These are phyloP conservation scores for Trifolium pratense DNA, from an alignment of 306 rosid genomes.

Conservation along the genomic window DNA sequence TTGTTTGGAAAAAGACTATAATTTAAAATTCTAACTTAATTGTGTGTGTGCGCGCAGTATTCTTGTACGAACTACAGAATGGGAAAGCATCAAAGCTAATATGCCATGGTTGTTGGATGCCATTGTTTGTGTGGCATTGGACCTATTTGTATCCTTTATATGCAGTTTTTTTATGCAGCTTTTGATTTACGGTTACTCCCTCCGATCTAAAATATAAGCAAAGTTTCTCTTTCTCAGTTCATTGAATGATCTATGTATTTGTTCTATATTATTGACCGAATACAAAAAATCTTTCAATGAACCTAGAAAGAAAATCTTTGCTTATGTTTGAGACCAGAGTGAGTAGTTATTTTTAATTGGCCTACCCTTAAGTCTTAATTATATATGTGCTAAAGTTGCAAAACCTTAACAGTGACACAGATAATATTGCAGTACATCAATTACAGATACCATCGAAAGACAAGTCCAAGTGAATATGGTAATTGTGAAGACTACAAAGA, in stretches of 20 bases:
- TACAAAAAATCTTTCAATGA: too few relatives aligned
- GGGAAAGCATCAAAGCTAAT: constrained; percentile 84
- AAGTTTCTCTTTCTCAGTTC: too few relatives aligned
- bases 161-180: neutral
- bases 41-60: constrained; percentile 59
- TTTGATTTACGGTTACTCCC: neutral
- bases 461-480: constrained; percentile 12
- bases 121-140: constrained; percentile 75
- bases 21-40: neutral
- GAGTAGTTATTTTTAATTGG: too few relatives aligned
- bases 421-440: constrained; percentile 76
- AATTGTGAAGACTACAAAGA: constrained; percentile 44
- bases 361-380: neutral
- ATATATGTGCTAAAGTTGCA: constrained; percentile 14
- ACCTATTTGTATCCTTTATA: constrained; percentile 87
- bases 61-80: constrained; percentile 71
- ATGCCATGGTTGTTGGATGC: constrained; percentile 97
- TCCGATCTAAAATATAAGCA: too few relatives aligned
- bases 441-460: constrained; percentile 47
- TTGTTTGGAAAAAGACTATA: too few relatives aligned
- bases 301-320: too few relatives aligned
- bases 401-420: constrained; percentile 60
- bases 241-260: too few relatives aligned
- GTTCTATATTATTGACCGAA: too few relatives aligned
- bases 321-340: too few relatives aligned